phyloP scores from a whole-genome alignment of 202 grass and related monocot species.

The Schoenoplectus tabernaemontani region DNA sequence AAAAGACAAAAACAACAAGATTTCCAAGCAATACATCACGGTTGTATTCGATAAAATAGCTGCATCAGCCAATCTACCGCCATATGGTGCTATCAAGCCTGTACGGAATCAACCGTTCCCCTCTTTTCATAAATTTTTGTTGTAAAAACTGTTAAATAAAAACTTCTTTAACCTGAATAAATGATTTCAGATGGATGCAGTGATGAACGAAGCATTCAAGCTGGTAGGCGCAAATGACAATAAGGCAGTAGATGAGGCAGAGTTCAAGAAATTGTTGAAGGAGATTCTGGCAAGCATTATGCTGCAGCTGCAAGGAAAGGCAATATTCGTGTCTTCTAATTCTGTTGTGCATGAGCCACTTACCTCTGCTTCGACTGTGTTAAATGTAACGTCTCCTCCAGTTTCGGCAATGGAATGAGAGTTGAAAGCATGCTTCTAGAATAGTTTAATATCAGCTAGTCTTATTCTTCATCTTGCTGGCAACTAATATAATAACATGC shows the following conservation, averaged over 20 bases:
- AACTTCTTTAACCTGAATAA: not conserved
- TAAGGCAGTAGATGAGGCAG: conserved; percentile 42
- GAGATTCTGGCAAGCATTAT: conserved; percentile 70
- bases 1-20: conserved; percentile 35
- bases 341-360: conserved; percentile 69
- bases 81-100: conserved; percentile 60
- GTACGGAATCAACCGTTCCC: conserved; percentile 12
- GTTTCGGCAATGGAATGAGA: conserved; percentile 8
- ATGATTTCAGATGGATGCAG: conserved; percentile 42
- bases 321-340: conserved; percentile 54
- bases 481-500: not conserved
- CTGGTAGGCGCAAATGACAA: conserved; percentile 41
- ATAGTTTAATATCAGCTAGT: not conserved
- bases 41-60: conserved; percentile 52
- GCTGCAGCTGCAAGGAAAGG: conserved; percentile 69
- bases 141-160: not conserved
- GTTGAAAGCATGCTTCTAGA: not conserved
- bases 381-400: conserved; percentile 20
- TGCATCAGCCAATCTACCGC: conserved; percentile 45
- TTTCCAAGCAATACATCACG: conserved; percentile 43
- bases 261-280: conserved; percentile 69
- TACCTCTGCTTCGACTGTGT: conserved; percentile 31
- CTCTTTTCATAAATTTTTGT: not conserved
- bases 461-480: not conserved
- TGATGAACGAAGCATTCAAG: conserved; percentile 64